Conservation (phyloP, 2,329 filamentous ascomycete genomes). For the Beauveria australis region DNA sequence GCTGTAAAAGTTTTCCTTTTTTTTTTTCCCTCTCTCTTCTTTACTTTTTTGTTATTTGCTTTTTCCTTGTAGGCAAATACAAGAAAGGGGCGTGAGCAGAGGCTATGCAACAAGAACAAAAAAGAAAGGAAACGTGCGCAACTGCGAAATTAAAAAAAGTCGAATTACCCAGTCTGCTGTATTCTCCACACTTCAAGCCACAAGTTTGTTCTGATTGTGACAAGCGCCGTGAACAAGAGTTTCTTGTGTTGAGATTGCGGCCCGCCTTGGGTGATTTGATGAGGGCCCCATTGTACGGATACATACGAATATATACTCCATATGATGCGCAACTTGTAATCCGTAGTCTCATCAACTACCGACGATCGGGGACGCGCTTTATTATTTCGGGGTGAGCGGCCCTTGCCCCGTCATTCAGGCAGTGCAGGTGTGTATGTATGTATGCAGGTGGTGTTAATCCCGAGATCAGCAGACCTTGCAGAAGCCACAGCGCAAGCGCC, state of each 20-base stretch:
- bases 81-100: background rate
- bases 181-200: conserved; percentile 9
- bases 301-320: too few relatives aligned
- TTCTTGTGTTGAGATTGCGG: conserved; percentile 6
- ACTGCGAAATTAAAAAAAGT: conserved; percentile 3
- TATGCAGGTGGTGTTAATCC: conserved; percentile 11
- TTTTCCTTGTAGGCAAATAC: background rate
- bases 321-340: background rate
- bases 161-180: background rate
- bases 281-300: background rate
- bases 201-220: conserved; percentile 7
- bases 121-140: background rate
- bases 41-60: too few relatives aligned
- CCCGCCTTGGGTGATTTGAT: conserved; percentile 1
- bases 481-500: conserved; percentile 7
- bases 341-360: conserved; percentile 1
- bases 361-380: background rate
- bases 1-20: background rate
- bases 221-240: background rate
- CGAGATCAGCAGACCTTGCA: conserved; percentile 11
- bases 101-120: background rate
- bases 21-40: background rate
- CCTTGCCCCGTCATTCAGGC: background rate
- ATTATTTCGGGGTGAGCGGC: background rate
- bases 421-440: background rate